These are phyloP conservation scores for Sporopachydermia quercuum DNA, from an alignment of 805 yeast species.

Conservation along the genomic window DNA sequence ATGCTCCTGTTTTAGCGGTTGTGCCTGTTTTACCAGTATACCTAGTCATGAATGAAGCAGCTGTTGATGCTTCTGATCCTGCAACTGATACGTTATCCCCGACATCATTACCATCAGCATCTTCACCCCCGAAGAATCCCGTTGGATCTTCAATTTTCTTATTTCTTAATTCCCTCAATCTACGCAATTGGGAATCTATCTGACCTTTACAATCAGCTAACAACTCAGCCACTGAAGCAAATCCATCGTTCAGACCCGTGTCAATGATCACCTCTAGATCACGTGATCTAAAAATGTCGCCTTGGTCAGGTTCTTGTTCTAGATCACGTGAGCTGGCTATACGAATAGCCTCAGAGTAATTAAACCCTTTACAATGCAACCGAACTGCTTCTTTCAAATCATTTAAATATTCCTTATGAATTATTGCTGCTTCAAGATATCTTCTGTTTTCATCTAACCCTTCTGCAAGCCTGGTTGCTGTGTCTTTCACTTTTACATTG, in stretches of 20 bases:
- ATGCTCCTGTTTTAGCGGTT: constrained; percentile 93
- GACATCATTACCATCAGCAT: constrained; percentile 45
- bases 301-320: constrained; percentile 7
- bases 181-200: constrained; percentile 61
- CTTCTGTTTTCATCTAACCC: constrained; percentile 52
- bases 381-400: constrained; percentile 48
- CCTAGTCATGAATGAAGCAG: constrained; percentile 85
- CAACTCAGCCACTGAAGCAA: constrained; percentile 74
- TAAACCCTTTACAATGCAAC: constrained; percentile 59
- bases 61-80: constrained; percentile 84
- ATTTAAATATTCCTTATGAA: constrained; percentile 47
- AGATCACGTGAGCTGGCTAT: constrained; percentile 32
- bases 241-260: constrained; percentile 70
- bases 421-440: constrained; percentile 68
- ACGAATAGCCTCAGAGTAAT: constrained; percentile 63
- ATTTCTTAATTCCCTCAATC: constrained; percentile 71
- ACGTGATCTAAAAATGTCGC: constrained; percentile 6
- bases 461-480: constrained; percentile 46
- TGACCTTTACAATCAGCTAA: constrained; percentile 90
- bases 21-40: constrained; percentile 94
- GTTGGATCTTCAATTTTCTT: constrained; percentile 79
- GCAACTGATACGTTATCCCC: constrained; percentile 94
- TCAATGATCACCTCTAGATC: constrained; percentile 40
- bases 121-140: constrained; percentile 64
- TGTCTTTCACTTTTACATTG: constrained; percentile 25